Conservation (phyloP, 2,329 filamentous ascomycete genomes). For the Xylariaceae sp. region DNA sequence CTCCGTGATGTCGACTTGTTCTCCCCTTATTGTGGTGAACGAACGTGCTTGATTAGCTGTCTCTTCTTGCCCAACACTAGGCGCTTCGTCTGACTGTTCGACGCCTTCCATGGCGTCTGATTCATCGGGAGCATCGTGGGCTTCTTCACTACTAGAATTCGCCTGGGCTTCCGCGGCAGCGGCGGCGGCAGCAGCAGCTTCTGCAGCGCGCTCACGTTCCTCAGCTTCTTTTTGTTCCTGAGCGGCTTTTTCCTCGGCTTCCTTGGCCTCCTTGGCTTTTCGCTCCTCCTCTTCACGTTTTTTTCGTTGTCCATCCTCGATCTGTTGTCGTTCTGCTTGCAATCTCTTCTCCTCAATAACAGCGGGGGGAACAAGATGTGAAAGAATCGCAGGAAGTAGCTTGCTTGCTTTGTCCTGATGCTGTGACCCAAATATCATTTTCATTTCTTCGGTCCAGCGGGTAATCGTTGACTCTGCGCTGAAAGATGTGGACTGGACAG, state of each 20-base stretch:
- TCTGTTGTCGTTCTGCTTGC: slow-evolving; percentile 59
- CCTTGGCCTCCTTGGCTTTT: slow-evolving; percentile 71
- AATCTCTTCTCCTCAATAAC: slow-evolving; percentile 79
- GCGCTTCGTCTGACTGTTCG: slow-evolving; percentile 44
- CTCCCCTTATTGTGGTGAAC: slow-evolving; percentile 83
- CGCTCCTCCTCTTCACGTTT: slow-evolving; percentile 71
- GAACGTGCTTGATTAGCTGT: slow-evolving; percentile 67
- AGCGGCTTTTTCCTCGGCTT: slow-evolving; percentile 71
- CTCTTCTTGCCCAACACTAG: slow-evolving; percentile 45
- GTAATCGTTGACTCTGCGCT: slow-evolving; percentile 71
- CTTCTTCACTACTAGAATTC: slow-evolving; percentile 54
- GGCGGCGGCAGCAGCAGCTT: slow-evolving; percentile 58
- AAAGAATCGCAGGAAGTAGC: slow-evolving; percentile 73
- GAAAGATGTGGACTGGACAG: slow-evolving; percentile 79
- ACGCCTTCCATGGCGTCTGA: slow-evolving; percentile 44
- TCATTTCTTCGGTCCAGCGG: slow-evolving; percentile 90
- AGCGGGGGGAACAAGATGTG: slow-evolving; percentile 80
- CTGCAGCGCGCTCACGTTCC: slow-evolving; percentile 69
- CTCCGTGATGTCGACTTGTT: slow-evolving; percentile 90
- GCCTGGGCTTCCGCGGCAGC: slow-evolving; percentile 54
- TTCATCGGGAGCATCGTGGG: slow-evolving; percentile 43
- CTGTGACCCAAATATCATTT: slow-evolving; percentile 77
- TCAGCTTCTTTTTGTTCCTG: slow-evolving; percentile 74
- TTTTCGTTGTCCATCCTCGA: slow-evolving; percentile 65
- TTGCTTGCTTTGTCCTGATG: slow-evolving; percentile 73